A percentile compares a stretch with the other conserved stretches of the same genome.
Evolutionary conservation across 352 stramenopile genomes (phyloP).

Genomic region (Paralagenidium karlingii): DNA sequence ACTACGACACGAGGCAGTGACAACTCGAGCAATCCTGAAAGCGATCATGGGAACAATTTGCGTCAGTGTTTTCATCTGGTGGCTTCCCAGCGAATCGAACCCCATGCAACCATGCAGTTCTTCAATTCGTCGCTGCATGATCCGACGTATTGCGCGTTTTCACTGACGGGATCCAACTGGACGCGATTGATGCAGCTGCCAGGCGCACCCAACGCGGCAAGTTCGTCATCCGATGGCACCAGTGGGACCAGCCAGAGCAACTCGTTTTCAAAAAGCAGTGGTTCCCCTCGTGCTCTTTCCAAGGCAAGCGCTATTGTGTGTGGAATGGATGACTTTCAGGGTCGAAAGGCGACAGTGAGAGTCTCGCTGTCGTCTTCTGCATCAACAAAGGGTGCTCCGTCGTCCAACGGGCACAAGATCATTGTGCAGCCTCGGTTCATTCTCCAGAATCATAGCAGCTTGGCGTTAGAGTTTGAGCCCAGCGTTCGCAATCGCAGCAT

Average conservation of each 20-base stretch:
- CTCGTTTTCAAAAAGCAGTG: conserved; percentile 1
- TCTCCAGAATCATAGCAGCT: too few species aligned
- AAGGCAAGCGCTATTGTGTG: neutral
- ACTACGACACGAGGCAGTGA: too few species aligned
- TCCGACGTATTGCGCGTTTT: conserved; percentile 60
- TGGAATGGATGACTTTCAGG: too few species aligned
- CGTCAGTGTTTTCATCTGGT: conserved; percentile 68
- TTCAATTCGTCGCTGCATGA: conserved; percentile 60
- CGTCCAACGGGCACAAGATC: too few species aligned
- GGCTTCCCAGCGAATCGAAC: conserved; percentile 40
- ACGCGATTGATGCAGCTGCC: conserved; percentile 58
- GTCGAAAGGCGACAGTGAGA: too few species aligned
- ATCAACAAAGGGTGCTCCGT: too few species aligned
- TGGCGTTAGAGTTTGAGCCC: too few species aligned
- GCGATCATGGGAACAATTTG: conserved; percentile 16
- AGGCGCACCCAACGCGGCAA: conserved; percentile 10
- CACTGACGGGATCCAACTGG: conserved; percentile 67
- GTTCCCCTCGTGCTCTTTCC: conserved; percentile 2
- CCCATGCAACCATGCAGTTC: conserved; percentile 35
- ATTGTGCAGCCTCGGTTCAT: too few species aligned
- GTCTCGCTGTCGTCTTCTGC: too few species aligned
- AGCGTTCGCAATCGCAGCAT: too few species aligned
- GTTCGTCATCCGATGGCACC: neutral
- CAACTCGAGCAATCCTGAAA: too few species aligned
- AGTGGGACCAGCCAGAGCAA: neutral